Base-by-base conservation (phyloP, 768 basidiomycete genomes). In the Cystobasidium ongulense region DNA sequence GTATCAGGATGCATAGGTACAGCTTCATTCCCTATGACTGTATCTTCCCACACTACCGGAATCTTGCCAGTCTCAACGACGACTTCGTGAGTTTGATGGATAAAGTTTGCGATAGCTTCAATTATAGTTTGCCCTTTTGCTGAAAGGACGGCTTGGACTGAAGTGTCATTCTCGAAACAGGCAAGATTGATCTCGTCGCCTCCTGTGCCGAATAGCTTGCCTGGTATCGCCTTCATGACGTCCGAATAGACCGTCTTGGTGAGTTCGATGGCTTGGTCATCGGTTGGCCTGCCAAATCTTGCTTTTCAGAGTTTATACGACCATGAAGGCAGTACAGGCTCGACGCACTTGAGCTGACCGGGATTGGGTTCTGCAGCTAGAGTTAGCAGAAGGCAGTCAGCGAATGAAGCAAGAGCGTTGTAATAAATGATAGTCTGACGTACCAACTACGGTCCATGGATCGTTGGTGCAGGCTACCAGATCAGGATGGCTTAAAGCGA, bases 41-140 rank as follows among this genome's bases (percentile, higher is more conserved):
- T 38, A 29, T 90, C 89, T 84, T 92, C 88, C 89, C 90, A 92
- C 5, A 92, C 90, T 36, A 91, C 87, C 0, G 90, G 88, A 0
- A 85, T 88, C 81, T 92, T 92, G 0, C 87, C 88, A 0, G 84
- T 77, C 0, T 81, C 80, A 8, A 80, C 82, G 59, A 92, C 80
- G 1, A 85, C 85, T 0, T 78, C 80, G 79, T 91, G 90, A 0
- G 86, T 87, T 0, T 82, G 83, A 66, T 85, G 80, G 0, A 86
- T 86, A 77, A 92, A 92, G 1, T 79, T 76, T 76, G 86, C 83
- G 43, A 93, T 81, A 0, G 90, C 90, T 68, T 89, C 81, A 39
- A 86, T 83, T 11, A 93, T 78, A 0, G 87, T 89, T 78, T 82
- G 82, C 2, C 84, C 85, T 25, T 79, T 84, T 1, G 78, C 68